Evolutionary conservation across 306 rosid genomes (phyloP).

Genomic region (Oemleria cerasiformis): DNA sequence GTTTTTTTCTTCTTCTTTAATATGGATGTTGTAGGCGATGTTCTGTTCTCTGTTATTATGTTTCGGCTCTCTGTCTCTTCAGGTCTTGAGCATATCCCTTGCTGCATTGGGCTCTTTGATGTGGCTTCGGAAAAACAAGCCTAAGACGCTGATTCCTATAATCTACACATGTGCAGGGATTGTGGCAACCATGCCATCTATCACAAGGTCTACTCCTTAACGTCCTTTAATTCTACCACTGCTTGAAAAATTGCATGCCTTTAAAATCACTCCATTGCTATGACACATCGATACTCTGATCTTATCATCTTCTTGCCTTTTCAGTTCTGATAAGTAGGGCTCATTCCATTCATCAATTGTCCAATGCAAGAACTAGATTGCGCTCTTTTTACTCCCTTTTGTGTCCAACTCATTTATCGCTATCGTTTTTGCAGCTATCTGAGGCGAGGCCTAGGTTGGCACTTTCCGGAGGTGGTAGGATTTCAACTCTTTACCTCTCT

Average conservation of each 20-base stretch:
- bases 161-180: constrained; percentile 77
- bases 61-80: constrained; percentile 28
- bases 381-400: constrained; percentile 8
- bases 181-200: constrained; percentile 96
- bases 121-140: constrained; percentile 98
- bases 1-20: not conserved
- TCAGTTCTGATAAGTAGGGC: not conserved
- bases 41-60: not conserved
- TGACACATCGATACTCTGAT: not conserved
- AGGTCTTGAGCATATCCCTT: constrained; percentile 93
- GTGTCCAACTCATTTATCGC: constrained; percentile 16
- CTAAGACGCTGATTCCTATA: constrained; percentile 81
- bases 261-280: not conserved
- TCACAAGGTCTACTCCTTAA: constrained; percentile 67
- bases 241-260: not conserved
- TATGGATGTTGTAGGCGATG: not conserved
- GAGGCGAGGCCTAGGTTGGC: constrained; percentile 92
- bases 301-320: not conserved
- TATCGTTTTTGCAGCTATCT: constrained; percentile 67
- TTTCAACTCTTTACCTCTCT: constrained; percentile 86
- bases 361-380: not conserved
- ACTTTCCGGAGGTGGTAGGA: constrained; percentile 82
- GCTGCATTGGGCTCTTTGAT: constrained; percentile 94
- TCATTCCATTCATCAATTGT: not conserved
- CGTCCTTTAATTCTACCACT: not conserved